Percentiles rank a stretch among this genome's conserved stretches.
Evolutionary conservation across 2,329 filamentous ascomycete species (phyloP).

Genomic region (Ceratocystis diversiconidia): DNA sequence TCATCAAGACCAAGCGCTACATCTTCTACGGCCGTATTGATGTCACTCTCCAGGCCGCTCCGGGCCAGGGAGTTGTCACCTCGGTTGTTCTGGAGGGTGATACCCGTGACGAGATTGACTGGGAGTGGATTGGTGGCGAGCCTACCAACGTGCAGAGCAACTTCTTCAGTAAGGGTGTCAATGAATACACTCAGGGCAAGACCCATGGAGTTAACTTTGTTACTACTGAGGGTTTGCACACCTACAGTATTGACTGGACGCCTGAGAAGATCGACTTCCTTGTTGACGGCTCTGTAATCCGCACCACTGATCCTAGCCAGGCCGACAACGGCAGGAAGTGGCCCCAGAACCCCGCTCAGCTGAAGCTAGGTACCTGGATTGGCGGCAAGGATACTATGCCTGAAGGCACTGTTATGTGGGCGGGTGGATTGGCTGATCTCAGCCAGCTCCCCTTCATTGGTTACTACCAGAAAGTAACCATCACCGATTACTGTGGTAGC

Average conservation of each 20-base stretch:
- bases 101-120: constrained; percentile 56
- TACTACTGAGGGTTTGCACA: constrained; percentile 36
- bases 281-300: constrained; percentile 37
- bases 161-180: constrained; percentile 58
- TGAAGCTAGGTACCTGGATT: constrained; percentile 48
- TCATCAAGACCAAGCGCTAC: constrained; percentile 58
- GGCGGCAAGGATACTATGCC: constrained; percentile 34
- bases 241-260: constrained; percentile 56
- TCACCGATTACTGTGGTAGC: constrained; percentile 41
- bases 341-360: constrained; percentile 56
- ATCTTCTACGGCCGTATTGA: constrained; percentile 74
- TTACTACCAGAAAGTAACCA: constrained; percentile 42
- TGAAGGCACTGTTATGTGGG: constrained; percentile 52
- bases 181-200: constrained; percentile 37
- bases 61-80: constrained; percentile 62
- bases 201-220: constrained; percentile 32
- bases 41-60: constrained; percentile 53
- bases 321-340: constrained; percentile 33
- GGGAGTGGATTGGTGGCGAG: constrained; percentile 61
- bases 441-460: constrained; percentile 37
- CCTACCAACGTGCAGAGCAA: constrained; percentile 62
- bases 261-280: constrained; percentile 42
- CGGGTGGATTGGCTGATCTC: constrained; percentile 49
- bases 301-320: constrained; percentile 34
- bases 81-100: constrained; percentile 64